Evolutionary conservation across 768 basidiomycete species (phyloP).

Genomic region (Lepiota subincarnata): DNA sequence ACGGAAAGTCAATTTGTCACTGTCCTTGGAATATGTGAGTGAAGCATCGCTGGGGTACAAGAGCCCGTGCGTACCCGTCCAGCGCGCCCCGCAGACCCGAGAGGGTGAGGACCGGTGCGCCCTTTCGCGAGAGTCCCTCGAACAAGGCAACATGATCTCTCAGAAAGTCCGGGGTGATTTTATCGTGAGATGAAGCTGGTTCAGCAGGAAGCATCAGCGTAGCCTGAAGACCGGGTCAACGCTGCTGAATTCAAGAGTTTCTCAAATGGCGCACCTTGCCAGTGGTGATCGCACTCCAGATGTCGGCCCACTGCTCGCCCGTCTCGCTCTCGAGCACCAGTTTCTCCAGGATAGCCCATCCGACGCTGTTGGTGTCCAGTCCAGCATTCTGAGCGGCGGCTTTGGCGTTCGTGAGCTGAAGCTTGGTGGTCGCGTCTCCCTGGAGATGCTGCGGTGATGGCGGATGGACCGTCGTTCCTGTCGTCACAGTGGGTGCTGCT

Average conservation of each 20-base stretch:
- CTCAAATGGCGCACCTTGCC: slow-evolving; percentile 55
- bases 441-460: slow-evolving; percentile 42
- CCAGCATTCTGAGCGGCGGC: slow-evolving; percentile 67
- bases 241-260: slow-evolving; percentile 5
- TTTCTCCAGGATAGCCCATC: slow-evolving; percentile 77
- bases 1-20: slow-evolving; percentile 38
- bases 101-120: slow-evolving; percentile 63
- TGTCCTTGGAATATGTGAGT: slow-evolving; percentile 17
- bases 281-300: slow-evolving; percentile 59
- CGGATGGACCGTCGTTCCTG: slow-evolving; percentile 47
- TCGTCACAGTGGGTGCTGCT: slow-evolving; percentile 37
- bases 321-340: slow-evolving; percentile 45
- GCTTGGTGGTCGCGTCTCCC: slow-evolving; percentile 60
- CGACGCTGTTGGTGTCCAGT: slow-evolving; percentile 51
- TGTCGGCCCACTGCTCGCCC: slow-evolving; percentile 65
- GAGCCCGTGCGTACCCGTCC: slow-evolving; percentile 42
- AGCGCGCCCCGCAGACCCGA: slow-evolving; percentile 80
- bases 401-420: slow-evolving; percentile 71
- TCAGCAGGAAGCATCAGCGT: slow-evolving; percentile 78
- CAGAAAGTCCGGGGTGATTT: slow-evolving; percentile 69
- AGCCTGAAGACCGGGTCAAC: slow-evolving; percentile 44
- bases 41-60: neutral
- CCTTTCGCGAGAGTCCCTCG: slow-evolving; percentile 44
- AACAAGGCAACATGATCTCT: slow-evolving; percentile 79
- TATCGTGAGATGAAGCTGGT: slow-evolving; percentile 43